Percentiles rank a stretch among this genome's conserved stretches.
These are phyloP conservation scores for Cutaneotrichosporon sp. DNA, from an alignment of 1,284 basidiomycete genomes.

Conservation along the genomic window DNA sequence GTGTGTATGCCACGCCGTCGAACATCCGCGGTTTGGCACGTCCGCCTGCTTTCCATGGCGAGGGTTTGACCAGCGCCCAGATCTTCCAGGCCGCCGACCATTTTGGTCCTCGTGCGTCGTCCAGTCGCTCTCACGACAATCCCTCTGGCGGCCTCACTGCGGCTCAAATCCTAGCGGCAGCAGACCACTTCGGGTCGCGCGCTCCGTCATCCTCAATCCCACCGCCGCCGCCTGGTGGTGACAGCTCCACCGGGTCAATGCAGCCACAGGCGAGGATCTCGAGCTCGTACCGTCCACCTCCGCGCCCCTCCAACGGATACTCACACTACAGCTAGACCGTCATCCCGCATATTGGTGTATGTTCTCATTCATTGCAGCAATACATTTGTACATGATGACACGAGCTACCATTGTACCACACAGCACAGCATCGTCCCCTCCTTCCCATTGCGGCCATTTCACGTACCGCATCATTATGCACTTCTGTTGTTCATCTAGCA, in stretches of 20 bases:
- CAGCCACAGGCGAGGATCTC: neutral
- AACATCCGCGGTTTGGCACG: neutral
- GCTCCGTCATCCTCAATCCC: neutral
- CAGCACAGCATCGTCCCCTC: neutral
- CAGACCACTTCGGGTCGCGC: neutral
- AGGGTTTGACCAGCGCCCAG: neutral
- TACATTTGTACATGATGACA: conserved; percentile 11
- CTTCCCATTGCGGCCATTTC: neutral
- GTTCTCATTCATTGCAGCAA: conserved; percentile 1
- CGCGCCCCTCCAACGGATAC: neutral
- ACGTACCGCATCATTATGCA: neutral
- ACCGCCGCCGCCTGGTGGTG: neutral
- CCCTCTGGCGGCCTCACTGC: neutral
- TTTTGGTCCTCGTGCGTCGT: neutral
- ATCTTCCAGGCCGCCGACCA: conserved; percentile 3
- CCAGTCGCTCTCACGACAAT: neutral
- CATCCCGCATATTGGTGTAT: neutral
- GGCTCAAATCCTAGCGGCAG: conserved; percentile 6
- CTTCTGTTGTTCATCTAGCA: conserved; percentile 9
- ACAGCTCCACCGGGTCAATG: neutral
- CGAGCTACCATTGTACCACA: conserved; percentile 5
- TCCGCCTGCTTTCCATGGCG: neutral
- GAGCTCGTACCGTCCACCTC: neutral
- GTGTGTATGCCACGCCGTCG: neutral
- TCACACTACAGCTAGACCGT: conserved; percentile 1